phyloP scores from a whole-genome alignment of 192 early-diverging fungal species.

The Thamnidium elegans region DNA sequence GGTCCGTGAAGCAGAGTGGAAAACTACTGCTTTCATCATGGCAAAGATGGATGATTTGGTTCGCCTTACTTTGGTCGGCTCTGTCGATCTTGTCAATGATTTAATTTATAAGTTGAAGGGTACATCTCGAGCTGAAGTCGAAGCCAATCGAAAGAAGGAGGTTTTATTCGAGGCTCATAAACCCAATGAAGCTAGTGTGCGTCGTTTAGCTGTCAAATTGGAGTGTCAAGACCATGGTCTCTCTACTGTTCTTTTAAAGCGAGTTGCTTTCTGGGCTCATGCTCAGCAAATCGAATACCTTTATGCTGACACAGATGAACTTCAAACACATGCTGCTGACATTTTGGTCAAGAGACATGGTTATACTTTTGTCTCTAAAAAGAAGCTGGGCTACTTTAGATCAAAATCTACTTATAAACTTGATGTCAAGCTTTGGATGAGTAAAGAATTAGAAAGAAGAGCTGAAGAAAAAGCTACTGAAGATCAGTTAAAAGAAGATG shows the following conservation, averaged over 20 bases:
- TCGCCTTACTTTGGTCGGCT: constrained; percentile 13
- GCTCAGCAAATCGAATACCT: constrained; percentile 32
- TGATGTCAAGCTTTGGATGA: constrained; percentile 39
- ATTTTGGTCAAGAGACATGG: constrained; percentile 33
- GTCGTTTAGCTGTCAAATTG: constrained; percentile 33
- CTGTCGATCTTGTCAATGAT: constrained; percentile 9
- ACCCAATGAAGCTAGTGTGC: constrained; percentile 34
- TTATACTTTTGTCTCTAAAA: constrained; percentile 16
- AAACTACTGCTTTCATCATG: constrained; percentile 7
- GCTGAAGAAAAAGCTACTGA: constrained; percentile 11
- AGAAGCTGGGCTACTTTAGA: constrained; percentile 25
- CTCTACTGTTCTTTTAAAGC: constrained; percentile 35
- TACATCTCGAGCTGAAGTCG: not conserved
- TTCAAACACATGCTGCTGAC: constrained; percentile 17
- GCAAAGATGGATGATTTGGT: constrained; percentile 26
- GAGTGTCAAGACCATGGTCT: constrained; percentile 40
- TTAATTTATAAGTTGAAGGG: not conserved
- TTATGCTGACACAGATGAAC: constrained; percentile 37
- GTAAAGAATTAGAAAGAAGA: constrained; percentile 11
- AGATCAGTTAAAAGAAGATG: constrained; percentile 21
- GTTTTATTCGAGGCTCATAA: constrained; percentile 24
- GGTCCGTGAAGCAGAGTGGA: constrained; percentile 16
- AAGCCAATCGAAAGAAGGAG: not conserved
- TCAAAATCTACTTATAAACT: constrained; percentile 25
- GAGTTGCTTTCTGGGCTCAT: constrained; percentile 36